Conservation (phyloP, 306 rosid species). For the Lathyrus sativus region DNA sequence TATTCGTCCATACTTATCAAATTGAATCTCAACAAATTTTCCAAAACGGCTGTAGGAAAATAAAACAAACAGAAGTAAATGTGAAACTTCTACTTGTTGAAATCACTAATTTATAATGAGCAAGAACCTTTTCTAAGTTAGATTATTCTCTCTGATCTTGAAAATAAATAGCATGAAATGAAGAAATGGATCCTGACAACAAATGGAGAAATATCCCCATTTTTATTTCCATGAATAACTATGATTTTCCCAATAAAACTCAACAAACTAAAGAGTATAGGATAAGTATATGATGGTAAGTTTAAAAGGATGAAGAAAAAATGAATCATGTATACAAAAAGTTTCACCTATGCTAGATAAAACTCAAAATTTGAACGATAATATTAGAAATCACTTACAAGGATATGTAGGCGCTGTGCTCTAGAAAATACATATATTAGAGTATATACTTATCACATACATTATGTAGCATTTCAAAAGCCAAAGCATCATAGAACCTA, state of each 20-base stretch:
- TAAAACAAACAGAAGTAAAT: conserved; percentile 41
- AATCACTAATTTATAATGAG: conserved; percentile 35
- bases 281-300: conserved; percentile 26
- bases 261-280: conserved; percentile 7
- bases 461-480: conserved; percentile 24
- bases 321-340: conserved; percentile 16
- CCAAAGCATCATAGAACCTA: conserved; percentile 24
- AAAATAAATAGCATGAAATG: conserved; percentile 33
- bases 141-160: conserved; percentile 25
- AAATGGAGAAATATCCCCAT: conserved; percentile 24
- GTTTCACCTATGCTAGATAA: conserved; percentile 8
- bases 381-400: conserved; percentile 27
- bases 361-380: conserved; percentile 15
- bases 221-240: conserved; percentile 29
- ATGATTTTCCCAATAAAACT: conserved; percentile 4
- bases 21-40: conserved; percentile 92
- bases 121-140: conserved; percentile 30
- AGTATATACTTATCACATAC: conserved; percentile 12
- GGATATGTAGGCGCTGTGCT: conserved; percentile 29
- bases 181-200: conserved; percentile 6
- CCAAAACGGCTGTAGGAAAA: conserved; percentile 83
- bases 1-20: conserved; percentile 71
- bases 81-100: conserved; percentile 33
- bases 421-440: conserved; percentile 24
- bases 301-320: conserved; percentile 31